Evolutionary conservation across 2,329 filamentous ascomycete genomes (phyloP).

Genomic region (Aaosphaeria pasadenensis): DNA sequence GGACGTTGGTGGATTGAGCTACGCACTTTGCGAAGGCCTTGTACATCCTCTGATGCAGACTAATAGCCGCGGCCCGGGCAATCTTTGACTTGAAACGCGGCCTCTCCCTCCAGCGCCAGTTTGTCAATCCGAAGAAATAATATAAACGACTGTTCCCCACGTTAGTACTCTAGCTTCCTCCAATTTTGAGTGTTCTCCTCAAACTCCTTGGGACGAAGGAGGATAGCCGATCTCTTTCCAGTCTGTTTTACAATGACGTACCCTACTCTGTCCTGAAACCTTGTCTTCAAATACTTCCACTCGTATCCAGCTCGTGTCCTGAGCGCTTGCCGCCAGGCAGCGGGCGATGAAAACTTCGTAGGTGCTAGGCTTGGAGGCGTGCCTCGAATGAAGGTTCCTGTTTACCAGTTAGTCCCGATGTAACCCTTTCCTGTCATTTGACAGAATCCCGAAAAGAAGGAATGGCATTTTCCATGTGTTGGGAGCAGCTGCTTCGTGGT

Average conservation of each 20-base stretch:
- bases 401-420: background rate
- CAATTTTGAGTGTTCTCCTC: background rate
- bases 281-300: constrained; percentile 8
- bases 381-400: constrained; percentile 12
- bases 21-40: constrained; percentile 53
- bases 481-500: too few species aligned
- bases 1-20: background rate
- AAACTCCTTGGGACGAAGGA: too few species aligned
- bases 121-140: background rate
- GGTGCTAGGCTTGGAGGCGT: background rate
- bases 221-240: too few species aligned
- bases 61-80: constrained; percentile 45
- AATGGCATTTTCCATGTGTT: too few species aligned
- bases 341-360: too few species aligned
- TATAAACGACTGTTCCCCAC: background rate
- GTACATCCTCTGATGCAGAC: constrained; percentile 61
- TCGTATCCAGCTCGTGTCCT: constrained; percentile 8
- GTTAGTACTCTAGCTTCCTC: background rate
- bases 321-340: background rate
- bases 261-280: constrained; percentile 1
- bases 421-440: too few species aligned
- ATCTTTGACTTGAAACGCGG: background rate
- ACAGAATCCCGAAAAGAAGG: too few species aligned
- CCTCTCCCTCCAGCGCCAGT: background rate
- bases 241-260: background rate